Base-by-base conservation (phyloP, 139 green algal genomes). In the Nannochloris sp. region DNA sequence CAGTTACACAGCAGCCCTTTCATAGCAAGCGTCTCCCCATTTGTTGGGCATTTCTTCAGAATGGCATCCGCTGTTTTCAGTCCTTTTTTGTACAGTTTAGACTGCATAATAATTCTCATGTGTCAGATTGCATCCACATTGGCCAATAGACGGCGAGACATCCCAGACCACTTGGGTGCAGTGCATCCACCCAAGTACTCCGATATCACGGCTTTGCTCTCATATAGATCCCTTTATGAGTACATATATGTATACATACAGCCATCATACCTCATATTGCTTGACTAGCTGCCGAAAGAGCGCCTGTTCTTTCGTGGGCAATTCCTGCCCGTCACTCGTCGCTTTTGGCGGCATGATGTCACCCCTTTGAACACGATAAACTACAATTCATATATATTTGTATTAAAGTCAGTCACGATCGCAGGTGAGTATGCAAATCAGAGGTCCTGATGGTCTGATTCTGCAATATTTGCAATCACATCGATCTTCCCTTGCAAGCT, bases 1-100 rank as follows among this genome's bases (percentile, higher is more conserved):
- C 76, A 90, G 57, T 85, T 92, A 14, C 95, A 66, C 19, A 86
- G 88, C 15, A 99, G 82, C 5, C 90, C 94, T 74, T 97, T 97
- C 90, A 98, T 97, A 0, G 90, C 80, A 37, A 98, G 75, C 24
- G 90, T 98, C 71, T 98, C 94, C 5, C 92, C 94, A 79, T 99
- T 92, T 2, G 97, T 81, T 0, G 94, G 85, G 60, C 87, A 88
- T 66, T 95, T 96, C 71, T 96, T 96, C 10, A 99, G 75, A 34
- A 99, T 91, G 72, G 58, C 14, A 62, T 99, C 94, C 0, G 88
- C 92, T 2, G 84, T 75, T 69, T 98, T 98, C 12, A 98, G 68
- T 3, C 85, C 93, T 62, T 98, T 97, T 73, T 98, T 98, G 75
- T 97, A 97, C 66, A 94, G 83, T 61, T 98, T 98, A 21, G 60